phyloP scores from a whole-genome alignment of 306 rosid genomes.

The Alnus rubra region DNA sequence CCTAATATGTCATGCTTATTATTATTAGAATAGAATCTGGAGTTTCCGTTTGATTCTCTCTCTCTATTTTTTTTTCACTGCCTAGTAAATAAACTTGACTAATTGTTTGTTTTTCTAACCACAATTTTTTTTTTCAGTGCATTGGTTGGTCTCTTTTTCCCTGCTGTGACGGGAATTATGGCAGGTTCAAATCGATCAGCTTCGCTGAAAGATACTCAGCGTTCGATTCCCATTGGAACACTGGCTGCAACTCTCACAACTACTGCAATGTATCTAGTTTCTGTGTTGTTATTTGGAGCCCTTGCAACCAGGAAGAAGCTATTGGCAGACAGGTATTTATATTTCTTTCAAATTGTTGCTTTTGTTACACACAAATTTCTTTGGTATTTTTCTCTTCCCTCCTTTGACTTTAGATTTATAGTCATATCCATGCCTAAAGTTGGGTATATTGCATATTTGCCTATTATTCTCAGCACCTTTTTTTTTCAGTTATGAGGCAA shows the following conservation, averaged over 20 bases:
- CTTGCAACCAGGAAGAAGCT: conserved; percentile 80
- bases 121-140: conserved; percentile 54
- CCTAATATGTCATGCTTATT: neutral
- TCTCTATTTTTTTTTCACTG: neutral
- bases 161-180: conserved; percentile 99
- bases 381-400: neutral
- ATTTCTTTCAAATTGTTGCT: conserved; percentile 8
- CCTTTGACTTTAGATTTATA: neutral
- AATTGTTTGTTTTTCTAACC: conserved; percentile 29
- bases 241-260: conserved; percentile 85
- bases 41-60: neutral
- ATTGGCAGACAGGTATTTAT: conserved; percentile 80
- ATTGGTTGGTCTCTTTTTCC: conserved; percentile 98
- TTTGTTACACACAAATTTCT: neutral
- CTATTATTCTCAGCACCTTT: neutral
- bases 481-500: conserved; percentile 1
- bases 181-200: conserved; percentile 99
- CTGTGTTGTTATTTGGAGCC: conserved; percentile 85
- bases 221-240: conserved; percentile 95
- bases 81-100: neutral
- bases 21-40: neutral
- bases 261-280: conserved; percentile 67
- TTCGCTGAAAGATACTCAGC: conserved; percentile 93
- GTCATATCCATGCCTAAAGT: neutral
- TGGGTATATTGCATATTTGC: neutral